Conservation (phyloP, 805 yeast genomes). For the Candida multigemmis region DNA sequence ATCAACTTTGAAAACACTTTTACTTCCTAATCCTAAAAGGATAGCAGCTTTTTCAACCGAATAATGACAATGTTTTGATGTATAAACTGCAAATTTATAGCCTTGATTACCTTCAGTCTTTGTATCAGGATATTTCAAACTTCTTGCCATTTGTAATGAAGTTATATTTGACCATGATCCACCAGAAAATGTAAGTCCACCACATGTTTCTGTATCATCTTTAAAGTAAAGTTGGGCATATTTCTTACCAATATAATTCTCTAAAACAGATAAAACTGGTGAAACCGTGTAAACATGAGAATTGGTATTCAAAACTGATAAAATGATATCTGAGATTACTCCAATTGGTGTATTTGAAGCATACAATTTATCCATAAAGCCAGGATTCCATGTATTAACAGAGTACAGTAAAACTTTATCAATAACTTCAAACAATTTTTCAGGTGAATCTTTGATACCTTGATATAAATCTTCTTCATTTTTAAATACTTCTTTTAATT, state of each 20-base stretch:
- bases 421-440: slow-evolving; percentile 36
- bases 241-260: slow-evolving; percentile 54
- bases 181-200: slow-evolving; percentile 81
- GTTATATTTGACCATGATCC: slow-evolving; percentile 85
- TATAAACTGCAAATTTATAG: slow-evolving; percentile 56
- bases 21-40: slow-evolving; percentile 60
- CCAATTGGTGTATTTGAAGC: slow-evolving; percentile 87
- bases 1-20: slow-evolving; percentile 52
- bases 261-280: slow-evolving; percentile 70
- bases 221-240: slow-evolving; percentile 59
- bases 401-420: slow-evolving; percentile 55
- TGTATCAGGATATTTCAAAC: slow-evolving; percentile 59
- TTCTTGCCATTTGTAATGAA: slow-evolving; percentile 66
- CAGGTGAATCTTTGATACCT: slow-evolving; percentile 27
- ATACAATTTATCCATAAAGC: slow-evolving; percentile 74
- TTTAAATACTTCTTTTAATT: slow-evolving; percentile 23
- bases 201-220: slow-evolving; percentile 39
- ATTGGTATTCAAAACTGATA: slow-evolving; percentile 69
- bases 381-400: slow-evolving; percentile 82
- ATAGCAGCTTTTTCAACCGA: slow-evolving; percentile 78
- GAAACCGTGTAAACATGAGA: slow-evolving; percentile 82
- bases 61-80: slow-evolving; percentile 69
- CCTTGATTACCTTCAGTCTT: slow-evolving; percentile 46
- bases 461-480: slow-evolving; percentile 17
- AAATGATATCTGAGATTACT: slow-evolving; percentile 58